phyloP scores from a whole-genome alignment of 306 rosid genomes.

The Phaseolus lunatus region DNA sequence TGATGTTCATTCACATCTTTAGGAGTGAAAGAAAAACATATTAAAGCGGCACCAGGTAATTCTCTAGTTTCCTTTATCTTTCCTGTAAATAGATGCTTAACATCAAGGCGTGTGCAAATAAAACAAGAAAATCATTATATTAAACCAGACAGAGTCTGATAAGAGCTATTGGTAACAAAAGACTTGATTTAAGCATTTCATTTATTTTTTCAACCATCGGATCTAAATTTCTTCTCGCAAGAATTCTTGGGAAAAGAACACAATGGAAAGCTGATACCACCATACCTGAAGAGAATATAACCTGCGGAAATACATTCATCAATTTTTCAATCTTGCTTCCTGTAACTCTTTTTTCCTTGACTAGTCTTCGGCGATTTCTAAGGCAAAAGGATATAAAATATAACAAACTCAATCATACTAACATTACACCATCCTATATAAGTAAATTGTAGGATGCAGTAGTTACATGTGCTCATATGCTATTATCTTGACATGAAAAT shows the following conservation, averaged over 20 bases:
- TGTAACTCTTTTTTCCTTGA: constrained; percentile 80
- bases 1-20: constrained; percentile 63
- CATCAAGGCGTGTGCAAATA: constrained; percentile 41
- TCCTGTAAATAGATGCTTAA: constrained; percentile 58
- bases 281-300: constrained; percentile 89
- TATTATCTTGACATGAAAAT: constrained; percentile 77
- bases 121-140: constrained; percentile 33
- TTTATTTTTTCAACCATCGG: constrained; percentile 28
- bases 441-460: constrained; percentile 42
- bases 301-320: constrained; percentile 87
- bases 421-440: constrained; percentile 22
- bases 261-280: constrained; percentile 33
- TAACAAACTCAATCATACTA: constrained; percentile 32
- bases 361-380: constrained; percentile 80
- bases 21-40: constrained; percentile 74
- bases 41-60: constrained; percentile 88
- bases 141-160: constrained; percentile 12
- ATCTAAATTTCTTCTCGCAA: constrained; percentile 35
- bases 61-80: constrained; percentile 62
- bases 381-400: constrained; percentile 49
- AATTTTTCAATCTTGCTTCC: constrained; percentile 91
- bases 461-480: constrained; percentile 79
- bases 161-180: constrained; percentile 8
- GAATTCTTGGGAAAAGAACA: constrained; percentile 8
- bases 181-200: constrained; percentile 4